These are phyloP conservation scores for Cercophora scortea DNA, from an alignment of 495 filamentous ascomycete species.

Conservation along the genomic window DNA sequence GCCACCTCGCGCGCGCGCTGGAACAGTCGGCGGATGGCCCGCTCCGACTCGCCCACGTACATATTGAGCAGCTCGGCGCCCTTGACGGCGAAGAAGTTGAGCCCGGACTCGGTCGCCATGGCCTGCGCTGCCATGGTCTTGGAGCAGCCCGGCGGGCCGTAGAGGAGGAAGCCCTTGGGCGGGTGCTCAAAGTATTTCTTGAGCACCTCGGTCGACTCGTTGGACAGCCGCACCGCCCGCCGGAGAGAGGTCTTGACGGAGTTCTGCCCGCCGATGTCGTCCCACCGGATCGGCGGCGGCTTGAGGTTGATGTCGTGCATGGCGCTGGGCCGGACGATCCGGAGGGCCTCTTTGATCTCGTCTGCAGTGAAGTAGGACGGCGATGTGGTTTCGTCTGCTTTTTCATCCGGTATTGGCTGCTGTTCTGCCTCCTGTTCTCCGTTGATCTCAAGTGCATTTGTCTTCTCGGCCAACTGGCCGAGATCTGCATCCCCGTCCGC, in stretches of 20 bases:
- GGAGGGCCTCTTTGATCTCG: conserved; percentile 37
- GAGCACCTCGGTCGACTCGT: conserved; percentile 48
- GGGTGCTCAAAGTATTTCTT: conserved; percentile 40
- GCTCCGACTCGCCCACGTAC: conserved; percentile 96
- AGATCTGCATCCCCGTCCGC: background rate
- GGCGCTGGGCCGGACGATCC: conserved; percentile 60
- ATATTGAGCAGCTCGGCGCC: conserved; percentile 94
- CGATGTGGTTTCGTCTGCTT: background rate
- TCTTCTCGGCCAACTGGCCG: no score
- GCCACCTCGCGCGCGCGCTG: conserved; percentile 75
- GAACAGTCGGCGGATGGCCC: conserved; percentile 81
- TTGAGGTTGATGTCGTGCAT: conserved; percentile 89
- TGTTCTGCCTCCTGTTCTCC: background rate
- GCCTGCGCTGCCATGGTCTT: conserved; percentile 93
- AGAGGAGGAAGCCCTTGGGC: conserved; percentile 80
- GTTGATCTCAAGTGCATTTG: background rate
- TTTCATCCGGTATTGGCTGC: background rate
- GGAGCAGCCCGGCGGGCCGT: conserved; percentile 91
- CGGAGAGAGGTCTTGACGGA: conserved; percentile 58
- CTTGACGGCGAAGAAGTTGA: conserved; percentile 94
- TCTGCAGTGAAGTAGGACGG: conserved; percentile 18
- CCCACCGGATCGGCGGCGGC: conserved; percentile 78
- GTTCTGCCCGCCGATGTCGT: conserved; percentile 84
- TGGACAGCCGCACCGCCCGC: conserved; percentile 23
- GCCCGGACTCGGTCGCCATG: conserved; percentile 80